These are phyloP conservation scores for Paramecium tetraurelia DNA, from an alignment of 73 alveolate species.

Conservation along the genomic window DNA sequence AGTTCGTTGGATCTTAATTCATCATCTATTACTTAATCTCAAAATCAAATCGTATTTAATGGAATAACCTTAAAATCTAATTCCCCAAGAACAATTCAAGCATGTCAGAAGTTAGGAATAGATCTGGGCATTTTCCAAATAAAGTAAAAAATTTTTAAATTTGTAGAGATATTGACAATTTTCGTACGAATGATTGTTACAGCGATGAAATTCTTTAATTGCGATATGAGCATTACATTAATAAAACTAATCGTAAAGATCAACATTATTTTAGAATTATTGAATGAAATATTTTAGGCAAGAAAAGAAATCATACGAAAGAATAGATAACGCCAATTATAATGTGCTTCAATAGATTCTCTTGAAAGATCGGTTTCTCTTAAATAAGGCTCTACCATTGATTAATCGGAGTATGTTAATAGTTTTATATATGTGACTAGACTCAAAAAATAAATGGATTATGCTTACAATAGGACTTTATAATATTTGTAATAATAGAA, in stretches of 20 bases:
- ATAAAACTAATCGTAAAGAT: background rate
- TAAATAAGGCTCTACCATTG: background rate
- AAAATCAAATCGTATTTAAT: background rate
- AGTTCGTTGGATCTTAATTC: background rate
- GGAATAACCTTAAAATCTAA: background rate
- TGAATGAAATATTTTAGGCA: background rate
- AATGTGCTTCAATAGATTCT: background rate
- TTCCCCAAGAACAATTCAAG: background rate
- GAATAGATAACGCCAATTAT: background rate
- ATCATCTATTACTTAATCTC: background rate
- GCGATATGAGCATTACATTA: background rate
- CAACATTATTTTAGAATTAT: background rate
- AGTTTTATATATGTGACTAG: background rate
- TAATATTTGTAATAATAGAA: background rate
- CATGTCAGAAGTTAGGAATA: background rate
- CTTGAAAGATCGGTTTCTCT: background rate
- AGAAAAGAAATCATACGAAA: background rate
- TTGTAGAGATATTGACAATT: background rate
- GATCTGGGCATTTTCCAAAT: background rate
- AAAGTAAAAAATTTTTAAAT: background rate
- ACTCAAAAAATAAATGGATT: background rate
- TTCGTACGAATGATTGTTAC: background rate
- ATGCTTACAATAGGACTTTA: background rate
- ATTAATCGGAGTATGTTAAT: background rate
- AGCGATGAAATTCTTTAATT: background rate